Evolutionary conservation across 139 green algal genomes (phyloP).

Genomic region (Spirogloea muscicola): DNA sequence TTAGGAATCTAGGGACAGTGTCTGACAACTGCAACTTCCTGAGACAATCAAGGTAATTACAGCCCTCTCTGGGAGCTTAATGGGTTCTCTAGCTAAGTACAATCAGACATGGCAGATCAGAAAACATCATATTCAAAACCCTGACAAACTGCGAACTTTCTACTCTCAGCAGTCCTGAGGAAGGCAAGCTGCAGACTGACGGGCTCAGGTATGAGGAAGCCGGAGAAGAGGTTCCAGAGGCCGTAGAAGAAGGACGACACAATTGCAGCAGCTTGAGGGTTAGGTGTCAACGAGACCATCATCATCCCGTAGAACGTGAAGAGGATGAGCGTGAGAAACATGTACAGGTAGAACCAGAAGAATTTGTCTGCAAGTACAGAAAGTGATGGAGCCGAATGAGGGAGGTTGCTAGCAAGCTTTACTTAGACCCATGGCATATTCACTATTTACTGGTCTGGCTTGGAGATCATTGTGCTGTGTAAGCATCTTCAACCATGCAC

Average conservation of each 20-base stretch:
- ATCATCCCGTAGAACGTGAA: conserved; percentile 19
- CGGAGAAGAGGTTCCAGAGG: conserved; percentile 28
- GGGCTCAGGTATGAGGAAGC: conserved; percentile 27
- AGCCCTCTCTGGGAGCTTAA: no score
- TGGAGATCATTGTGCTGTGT: no score
- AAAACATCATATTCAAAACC: background rate
- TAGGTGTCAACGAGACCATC: conserved; percentile 6
- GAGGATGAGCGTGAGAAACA: conserved; percentile 12
- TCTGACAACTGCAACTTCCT: background rate
- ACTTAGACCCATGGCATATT: no score
- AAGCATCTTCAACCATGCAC: no score
- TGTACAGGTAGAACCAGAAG: conserved; percentile 1
- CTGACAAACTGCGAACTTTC: background rate
- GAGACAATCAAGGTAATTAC: background rate
- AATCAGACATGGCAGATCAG: background rate
- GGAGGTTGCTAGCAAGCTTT: no score
- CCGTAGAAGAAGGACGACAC: background rate
- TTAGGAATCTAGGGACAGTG: background rate
- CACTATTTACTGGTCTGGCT: no score
- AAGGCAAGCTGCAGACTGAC: background rate
- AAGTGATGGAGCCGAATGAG: no score
- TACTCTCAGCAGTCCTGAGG: background rate
- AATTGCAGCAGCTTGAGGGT: background rate
- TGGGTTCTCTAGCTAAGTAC: background rate
- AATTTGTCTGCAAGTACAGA: no score